Percentiles rank a stretch among this genome's conserved stretches.
These are phyloP conservation scores for Garcia nutans DNA, from an alignment of 345 rosid genomes.

Conservation along the genomic window DNA sequence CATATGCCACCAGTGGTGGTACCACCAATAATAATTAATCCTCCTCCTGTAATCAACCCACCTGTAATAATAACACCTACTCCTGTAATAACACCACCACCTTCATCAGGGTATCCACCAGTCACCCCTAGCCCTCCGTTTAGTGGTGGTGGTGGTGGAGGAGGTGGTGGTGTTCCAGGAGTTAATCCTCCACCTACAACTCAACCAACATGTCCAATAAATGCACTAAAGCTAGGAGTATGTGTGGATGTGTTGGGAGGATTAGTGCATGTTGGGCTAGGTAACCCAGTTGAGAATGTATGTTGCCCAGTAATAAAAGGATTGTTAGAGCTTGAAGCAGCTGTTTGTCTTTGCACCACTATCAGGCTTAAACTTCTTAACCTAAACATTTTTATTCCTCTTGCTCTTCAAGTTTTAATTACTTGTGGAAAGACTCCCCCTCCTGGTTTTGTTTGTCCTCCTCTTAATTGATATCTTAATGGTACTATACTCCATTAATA, in stretches of 20 bases:
- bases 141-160: slow-evolving; percentile 29
- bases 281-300: slow-evolving; percentile 40
- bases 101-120: slow-evolving; percentile 52
- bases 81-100: slow-evolving; percentile 48
- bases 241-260: slow-evolving; percentile 46
- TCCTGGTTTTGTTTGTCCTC: slow-evolving; percentile 43
- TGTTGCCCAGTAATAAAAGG: slow-evolving; percentile 46
- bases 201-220: slow-evolving; percentile 39
- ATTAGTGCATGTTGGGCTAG: slow-evolving; percentile 40
- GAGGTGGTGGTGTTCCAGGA: slow-evolving; percentile 35
- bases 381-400: slow-evolving; percentile 42
- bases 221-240: slow-evolving; percentile 45
- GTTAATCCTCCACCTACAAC: slow-evolving; percentile 12
- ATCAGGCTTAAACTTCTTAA: slow-evolving; percentile 45
- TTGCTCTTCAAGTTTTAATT: slow-evolving; percentile 41
- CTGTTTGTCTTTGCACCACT: slow-evolving; percentile 42
- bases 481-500: background rate
- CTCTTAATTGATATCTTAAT: slow-evolving; percentile 1
- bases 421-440: slow-evolving; percentile 48
- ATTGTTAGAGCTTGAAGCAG: slow-evolving; percentile 50
- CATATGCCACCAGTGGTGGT: slow-evolving; percentile 17
- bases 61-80: slow-evolving; percentile 37
- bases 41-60: slow-evolving; percentile 25
- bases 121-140: slow-evolving; percentile 34
- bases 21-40: slow-evolving; percentile 13